Evolutionary conservation across 345 rosid genomes (phyloP).

Genomic region (Citrus australasica): DNA sequence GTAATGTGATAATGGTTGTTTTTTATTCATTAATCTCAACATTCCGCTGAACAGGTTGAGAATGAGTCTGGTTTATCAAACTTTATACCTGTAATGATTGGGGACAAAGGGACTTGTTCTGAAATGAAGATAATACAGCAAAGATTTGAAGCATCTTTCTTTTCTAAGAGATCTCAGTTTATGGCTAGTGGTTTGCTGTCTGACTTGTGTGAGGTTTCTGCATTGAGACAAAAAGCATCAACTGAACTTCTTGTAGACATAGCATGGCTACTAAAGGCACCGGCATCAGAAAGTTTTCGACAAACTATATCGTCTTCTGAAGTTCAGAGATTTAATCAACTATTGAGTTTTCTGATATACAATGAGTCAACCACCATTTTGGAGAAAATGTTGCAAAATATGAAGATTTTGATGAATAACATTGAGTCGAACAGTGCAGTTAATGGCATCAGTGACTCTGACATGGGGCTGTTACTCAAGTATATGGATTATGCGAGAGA

Average conservation of each 20-base stretch:
- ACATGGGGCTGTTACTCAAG: constrained; percentile 37
- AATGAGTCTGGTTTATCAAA: constrained; percentile 86
- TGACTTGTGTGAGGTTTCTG: constrained; percentile 41
- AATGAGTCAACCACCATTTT: constrained; percentile 50
- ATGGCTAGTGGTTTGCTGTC: constrained; percentile 18
- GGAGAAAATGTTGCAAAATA: constrained; percentile 48
- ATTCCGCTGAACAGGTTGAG: constrained; percentile 60
- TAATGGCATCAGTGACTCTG: constrained; percentile 35
- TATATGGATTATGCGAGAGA: constrained; percentile 44
- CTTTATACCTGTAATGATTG: constrained; percentile 78
- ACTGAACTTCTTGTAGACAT: constrained; percentile 74
- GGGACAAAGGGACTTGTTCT: constrained; percentile 63
- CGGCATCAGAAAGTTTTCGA: constrained; percentile 47
- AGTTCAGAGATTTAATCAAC: constrained; percentile 57
- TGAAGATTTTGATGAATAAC: constrained; percentile 44
- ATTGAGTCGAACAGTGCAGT: constrained; percentile 23
- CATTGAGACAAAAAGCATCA: constrained; percentile 40
- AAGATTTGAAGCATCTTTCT: constrained; percentile 43
- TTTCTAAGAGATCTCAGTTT: constrained; percentile 30
- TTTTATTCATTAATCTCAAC: not conserved
- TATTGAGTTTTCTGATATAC: constrained; percentile 55
- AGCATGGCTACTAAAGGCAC: constrained; percentile 81
- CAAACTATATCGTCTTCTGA: constrained; percentile 40
- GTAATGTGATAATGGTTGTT: not conserved
- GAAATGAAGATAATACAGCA: constrained; percentile 71